phyloP scores from a whole-genome alignment of 2,329 filamentous ascomycete genomes.

The Neofusicoccum kwambonambiense region DNA sequence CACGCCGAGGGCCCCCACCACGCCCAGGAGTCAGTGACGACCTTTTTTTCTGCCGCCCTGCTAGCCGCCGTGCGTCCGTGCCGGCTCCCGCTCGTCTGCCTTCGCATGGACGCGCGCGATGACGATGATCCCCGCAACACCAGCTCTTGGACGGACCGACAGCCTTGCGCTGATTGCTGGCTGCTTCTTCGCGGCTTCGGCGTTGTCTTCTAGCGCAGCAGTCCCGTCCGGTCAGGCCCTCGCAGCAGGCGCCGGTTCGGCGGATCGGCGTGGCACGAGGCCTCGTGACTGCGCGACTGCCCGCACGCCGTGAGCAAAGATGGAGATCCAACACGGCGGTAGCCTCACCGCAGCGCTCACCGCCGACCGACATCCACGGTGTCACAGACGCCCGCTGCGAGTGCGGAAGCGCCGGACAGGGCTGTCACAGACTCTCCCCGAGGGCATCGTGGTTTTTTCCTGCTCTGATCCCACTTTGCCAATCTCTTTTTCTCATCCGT shows the following conservation, averaged over 20 bases:
- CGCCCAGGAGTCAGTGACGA: neutral
- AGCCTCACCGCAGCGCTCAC: slow-evolving; percentile 11
- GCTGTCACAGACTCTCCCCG: neutral
- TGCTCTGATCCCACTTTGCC: neutral
- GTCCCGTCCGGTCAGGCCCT: neutral
- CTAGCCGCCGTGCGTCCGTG: neutral
- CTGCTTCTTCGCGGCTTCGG: neutral
- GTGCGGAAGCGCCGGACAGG: slow-evolving; percentile 12
- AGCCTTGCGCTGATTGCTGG: slow-evolving; percentile 2
- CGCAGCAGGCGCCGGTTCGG: neutral
- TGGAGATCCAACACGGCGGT: neutral
- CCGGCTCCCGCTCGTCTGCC: neutral
- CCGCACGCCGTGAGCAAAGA: neutral
- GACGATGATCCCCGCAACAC: slow-evolving; percentile 15
- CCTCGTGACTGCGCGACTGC: slow-evolving; percentile 9
- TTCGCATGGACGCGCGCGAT: neutral
- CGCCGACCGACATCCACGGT: slow-evolving; percentile 2
- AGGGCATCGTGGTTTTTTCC: neutral
- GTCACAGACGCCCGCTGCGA: slow-evolving; percentile 9
- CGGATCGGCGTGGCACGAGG: neutral
- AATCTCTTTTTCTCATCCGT: neutral
- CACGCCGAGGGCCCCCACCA: slow-evolving; percentile 8
- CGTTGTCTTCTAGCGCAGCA: neutral
- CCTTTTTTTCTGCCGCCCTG: slow-evolving; percentile 7
- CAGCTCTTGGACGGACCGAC: neutral